These are phyloP conservation scores for Trifolium repens DNA, from an alignment of 306 rosid genomes.

Conservation along the genomic window DNA sequence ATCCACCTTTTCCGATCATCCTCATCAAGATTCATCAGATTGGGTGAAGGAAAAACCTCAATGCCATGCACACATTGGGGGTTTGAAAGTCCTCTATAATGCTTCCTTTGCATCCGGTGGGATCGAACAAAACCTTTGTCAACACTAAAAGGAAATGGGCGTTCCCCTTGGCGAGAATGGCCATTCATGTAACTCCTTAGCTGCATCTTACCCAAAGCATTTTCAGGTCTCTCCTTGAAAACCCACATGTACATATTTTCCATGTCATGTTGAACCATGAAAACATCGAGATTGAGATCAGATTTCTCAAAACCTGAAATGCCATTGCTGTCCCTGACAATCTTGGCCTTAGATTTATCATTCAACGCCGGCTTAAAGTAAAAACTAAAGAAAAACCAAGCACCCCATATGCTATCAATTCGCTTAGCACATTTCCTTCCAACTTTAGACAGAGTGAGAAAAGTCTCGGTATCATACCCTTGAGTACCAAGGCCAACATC, in stretches of 20 bases:
- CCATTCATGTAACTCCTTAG: conserved; percentile 98
- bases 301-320: conserved; percentile 78
- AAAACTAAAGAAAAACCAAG: conserved; percentile 94
- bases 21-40: conserved; percentile 66
- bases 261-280: conserved; percentile 98
- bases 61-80: conserved; percentile 96
- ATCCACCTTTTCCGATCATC: conserved; percentile 82
- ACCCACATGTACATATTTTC: conserved; percentile 99
- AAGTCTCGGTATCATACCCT: conserved; percentile 74
- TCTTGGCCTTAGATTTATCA: conserved; percentile 83
- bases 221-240: conserved; percentile 93
- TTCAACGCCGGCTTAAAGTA: conserved; percentile 82
- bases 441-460: conserved; percentile 65
- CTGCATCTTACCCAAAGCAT: conserved; percentile 98
- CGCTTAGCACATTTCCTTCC: conserved; percentile 83
- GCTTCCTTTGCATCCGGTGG: conserved; percentile 96
- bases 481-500: conserved; percentile 88
- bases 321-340: conserved; percentile 69
- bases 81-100: conserved; percentile 88
- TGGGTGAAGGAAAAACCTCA: conserved; percentile 72
- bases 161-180: conserved; percentile 98
- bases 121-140: conserved; percentile 91
- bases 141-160: conserved; percentile 78
- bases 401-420: conserved; percentile 92
- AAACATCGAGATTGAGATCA: conserved; percentile 89